Percentiles rank a stretch among this genome's conserved stretches.
Conservation (phyloP, 2,329 filamentous ascomycete species). For the Fusarium pseudoanthophilum region DNA sequence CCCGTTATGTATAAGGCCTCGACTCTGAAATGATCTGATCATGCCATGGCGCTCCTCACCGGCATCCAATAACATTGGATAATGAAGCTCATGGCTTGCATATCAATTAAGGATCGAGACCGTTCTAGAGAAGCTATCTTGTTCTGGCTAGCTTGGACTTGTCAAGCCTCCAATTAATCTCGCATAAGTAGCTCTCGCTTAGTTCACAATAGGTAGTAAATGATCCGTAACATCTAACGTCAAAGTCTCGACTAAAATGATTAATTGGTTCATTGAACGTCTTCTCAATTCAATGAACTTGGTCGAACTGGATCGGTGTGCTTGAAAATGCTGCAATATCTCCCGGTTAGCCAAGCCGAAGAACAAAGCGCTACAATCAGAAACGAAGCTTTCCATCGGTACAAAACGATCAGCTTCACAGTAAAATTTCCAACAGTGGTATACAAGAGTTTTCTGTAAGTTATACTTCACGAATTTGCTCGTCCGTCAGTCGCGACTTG, state of each 20-base stretch:
- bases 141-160: not conserved
- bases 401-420: rapidly evolving
- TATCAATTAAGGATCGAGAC: no score
- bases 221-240: not conserved
- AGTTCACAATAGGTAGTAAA: not conserved
- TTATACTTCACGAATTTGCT: no score
- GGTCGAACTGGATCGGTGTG: no score
- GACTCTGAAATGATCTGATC: not conserved
- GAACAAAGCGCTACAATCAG: no score
- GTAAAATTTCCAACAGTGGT: no score
- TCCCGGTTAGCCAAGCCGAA: not conserved
- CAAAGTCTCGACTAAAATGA: not conserved
- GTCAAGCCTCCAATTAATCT: not conserved
- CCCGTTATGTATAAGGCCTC: no score
- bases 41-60: not conserved
- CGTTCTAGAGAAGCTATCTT: not conserved
- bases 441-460: no score
- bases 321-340: rapidly evolving
- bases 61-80: not conserved
- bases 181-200: no score
- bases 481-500: no score
- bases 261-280: rapidly evolving
- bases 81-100: no score
- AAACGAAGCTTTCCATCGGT: rapidly evolving
- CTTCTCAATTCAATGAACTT: no score